Conservation (phyloP, 2,329 filamentous ascomycete genomes). For the Talaromyces sp. region DNA sequence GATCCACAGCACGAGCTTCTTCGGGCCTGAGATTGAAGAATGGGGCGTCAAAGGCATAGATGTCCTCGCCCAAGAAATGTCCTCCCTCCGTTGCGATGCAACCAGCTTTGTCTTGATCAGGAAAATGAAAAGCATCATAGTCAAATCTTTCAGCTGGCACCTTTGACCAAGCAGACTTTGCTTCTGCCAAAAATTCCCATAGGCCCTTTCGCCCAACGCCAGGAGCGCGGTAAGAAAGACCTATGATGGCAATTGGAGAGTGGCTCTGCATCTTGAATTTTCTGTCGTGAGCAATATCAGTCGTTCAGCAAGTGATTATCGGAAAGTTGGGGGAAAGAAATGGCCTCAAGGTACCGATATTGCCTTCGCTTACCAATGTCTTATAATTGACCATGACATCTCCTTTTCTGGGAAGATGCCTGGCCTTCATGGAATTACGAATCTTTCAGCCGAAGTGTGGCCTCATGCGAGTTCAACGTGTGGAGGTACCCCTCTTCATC, state of each 20-base stretch:
- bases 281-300: neutral
- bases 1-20: conserved; percentile 20
- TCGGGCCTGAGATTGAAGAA: conserved; percentile 18
- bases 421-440: too few species aligned
- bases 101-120: neutral
- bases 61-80: neutral
- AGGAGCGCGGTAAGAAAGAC: conserved; percentile 13
- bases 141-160: neutral
- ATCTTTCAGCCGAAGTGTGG: too few species aligned
- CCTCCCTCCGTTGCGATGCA: neutral
- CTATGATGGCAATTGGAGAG: conserved; percentile 14
- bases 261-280: neutral
- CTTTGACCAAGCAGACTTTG: neutral
- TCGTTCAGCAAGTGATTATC: too few species aligned
- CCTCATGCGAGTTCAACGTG: too few species aligned
- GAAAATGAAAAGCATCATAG: neutral
- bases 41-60: conserved; percentile 14
- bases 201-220: neutral
- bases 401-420: too few species aligned
- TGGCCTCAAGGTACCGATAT: too few species aligned
- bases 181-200: conserved; percentile 22
- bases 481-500: too few species aligned
- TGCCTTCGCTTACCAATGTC: too few species aligned
- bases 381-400: too few species aligned
- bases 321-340: too few species aligned